Evolutionary conservation across 1,139 yeast genomes (phyloP), one percentile per base, ranked within the genome.

Genomic region (Geotrichum klebahnii): DNA sequence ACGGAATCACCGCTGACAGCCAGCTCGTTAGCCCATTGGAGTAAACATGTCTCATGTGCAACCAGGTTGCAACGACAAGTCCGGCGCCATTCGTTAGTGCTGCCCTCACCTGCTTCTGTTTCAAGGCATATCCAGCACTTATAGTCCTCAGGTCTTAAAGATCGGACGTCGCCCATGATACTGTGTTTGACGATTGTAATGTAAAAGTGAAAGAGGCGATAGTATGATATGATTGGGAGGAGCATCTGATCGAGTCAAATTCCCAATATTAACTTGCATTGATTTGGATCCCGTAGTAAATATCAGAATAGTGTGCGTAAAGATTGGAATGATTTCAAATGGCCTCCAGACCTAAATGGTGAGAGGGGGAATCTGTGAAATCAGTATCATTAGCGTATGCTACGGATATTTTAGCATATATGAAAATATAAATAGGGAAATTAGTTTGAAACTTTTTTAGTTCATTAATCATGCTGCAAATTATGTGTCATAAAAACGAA

Each of bases 81-180:
- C 17, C 65, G 62, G 17, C 73, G 65, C 67, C 76, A 71, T 37
- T 67, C 67, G 6, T 49, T 44, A n/a, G 53, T 31, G 31, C 43
- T 45, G 8, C 53, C 55, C 26, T 54, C 55, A 4, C 77, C 75
- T 0, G 61, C 69, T 1, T 62, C 66, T 2, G 64, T 62, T 1
- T 73, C 74, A 22, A 75, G 63, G 51, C 80, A 76, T 34, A 76
- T 74, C 72, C 76, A 74, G 59, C 80, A 76, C 43, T 59, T 56
- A 42, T 37, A 44, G 31, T 48, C 52, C 31, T 48, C 52, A n/a
- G 42, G 47, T 32, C 39, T 28, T 23, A 48, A 31, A 14, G 40
- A 33, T 43, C 51, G 33, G 20, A 43, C 17, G 14, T 32, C 20
- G 42, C 20, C 28, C 44, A 46, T 46, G 36, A 37, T 24, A 24